Evolutionary conservation across 140 eudicot genomes (phyloP), one percentile per base, ranked within the genome.

Genomic region (Senecio squalidus): DNA sequence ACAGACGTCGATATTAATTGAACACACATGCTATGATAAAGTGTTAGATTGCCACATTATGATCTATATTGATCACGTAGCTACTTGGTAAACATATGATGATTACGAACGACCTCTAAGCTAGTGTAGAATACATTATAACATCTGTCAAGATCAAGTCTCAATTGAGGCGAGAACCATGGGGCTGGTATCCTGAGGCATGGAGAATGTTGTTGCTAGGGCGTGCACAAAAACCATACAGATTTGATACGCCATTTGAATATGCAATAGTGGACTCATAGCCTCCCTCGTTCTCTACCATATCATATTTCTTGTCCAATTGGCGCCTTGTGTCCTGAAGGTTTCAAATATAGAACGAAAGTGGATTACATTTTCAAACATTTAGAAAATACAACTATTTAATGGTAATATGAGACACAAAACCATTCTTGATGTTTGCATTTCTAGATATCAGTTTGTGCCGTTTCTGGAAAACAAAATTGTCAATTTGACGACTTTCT

Each of bases 231-330:
- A 67, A 70, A 59, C 75, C 76, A 30, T 57, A 73, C 33, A 76
- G 58, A 62, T 73, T 74, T 18, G 83, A 41, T n/a, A 75, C 76
- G 5, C 82, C 91, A 48, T 79, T 76, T 16, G 65, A 77, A 40
- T 60, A 79, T 18, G 73, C 75, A 46, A 76, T 67, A 1, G 71
- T 62, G 20, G 84, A 74, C 43, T 70, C 63, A 4, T 71, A 78
- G 56, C 60, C 63, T n/a, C 46, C 78, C 36, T 69, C 80, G 15
- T 70, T 66, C 39, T 71, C 80, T 55, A 26, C 71, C n/a, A 74
- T 18, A 27, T 69, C 76, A 30, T 64, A 80, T 50, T 64, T 72
- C 13, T 78, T 76, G 27, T 78, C 88, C 25, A 74, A 18, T 30
- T 72, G 75, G 34, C 67, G 73, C 51, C 48, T 66, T 2, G 82